Evolutionary conservation across 2,329 filamentous ascomycete species (phyloP).

Genomic region (Cytospora paraplurivora): DNA sequence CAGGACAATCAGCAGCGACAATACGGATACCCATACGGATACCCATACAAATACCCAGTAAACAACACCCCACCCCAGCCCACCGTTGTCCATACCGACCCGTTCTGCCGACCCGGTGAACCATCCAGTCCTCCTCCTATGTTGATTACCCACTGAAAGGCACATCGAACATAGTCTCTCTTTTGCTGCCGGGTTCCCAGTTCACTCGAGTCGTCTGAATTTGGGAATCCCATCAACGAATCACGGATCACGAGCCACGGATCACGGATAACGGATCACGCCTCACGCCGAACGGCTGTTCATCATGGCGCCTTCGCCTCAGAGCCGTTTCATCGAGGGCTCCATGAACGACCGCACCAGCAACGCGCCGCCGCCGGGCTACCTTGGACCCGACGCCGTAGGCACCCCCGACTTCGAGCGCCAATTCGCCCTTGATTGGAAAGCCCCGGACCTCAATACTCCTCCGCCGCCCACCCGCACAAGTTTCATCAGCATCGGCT

Average conservation of each 20-base stretch:
- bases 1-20: neutral
- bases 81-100: neutral
- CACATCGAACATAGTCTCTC: neutral
- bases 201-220: slow-evolving; percentile 2
- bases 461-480: slow-evolving; percentile 8
- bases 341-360: slow-evolving; percentile 84
- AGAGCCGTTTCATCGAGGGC: slow-evolving; percentile 71
- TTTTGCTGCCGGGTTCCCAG: neutral
- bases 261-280: slow-evolving; percentile 18
- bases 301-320: slow-evolving; percentile 31
- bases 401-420: slow-evolving; percentile 32
- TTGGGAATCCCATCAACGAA: slow-evolving; percentile 9
- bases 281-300: slow-evolving; percentile 17
- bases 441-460: slow-evolving; percentile 22
- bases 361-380: slow-evolving; percentile 68
- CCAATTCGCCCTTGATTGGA: slow-evolving; percentile 32
- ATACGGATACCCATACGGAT: neutral
- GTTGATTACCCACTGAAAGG: neutral
- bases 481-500: slow-evolving; percentile 21
- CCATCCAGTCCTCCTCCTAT: neutral
- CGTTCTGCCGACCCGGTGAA: slow-evolving; percentile 4
- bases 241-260: slow-evolving; percentile 16
- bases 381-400: slow-evolving; percentile 51
- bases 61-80: slow-evolving; percentile 1
- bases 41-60: neutral